Base-by-base conservation (phyloP, 73 alveolate species). In the Paramecium caudatum region DNA sequence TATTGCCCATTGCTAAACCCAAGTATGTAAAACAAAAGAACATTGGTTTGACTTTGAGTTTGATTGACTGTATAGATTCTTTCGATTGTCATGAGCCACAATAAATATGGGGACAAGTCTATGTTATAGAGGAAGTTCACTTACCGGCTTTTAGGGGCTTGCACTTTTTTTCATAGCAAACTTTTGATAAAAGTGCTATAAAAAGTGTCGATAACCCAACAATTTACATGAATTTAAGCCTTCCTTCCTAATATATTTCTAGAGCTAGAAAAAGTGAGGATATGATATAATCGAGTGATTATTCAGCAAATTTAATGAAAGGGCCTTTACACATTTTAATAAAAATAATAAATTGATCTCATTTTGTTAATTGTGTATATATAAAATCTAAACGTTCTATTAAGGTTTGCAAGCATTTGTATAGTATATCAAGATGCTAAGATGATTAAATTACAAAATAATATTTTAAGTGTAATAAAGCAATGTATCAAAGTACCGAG, bases 1-100 rank as follows among this genome's bases (percentile, higher is more conserved):
- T 55, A 55, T 55, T 23, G 5, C 32, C 80, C 80, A 55, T 55
- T 55, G 7, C 80, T 23, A 55, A 19, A 55, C 23, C 46, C 80
- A 5, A 55, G 19, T 27, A 4, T 55, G 16, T 23, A 55, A 7
- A 55, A 55, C 2, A 5, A 55, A 55, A n/a, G n/a, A 23, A 4
- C 9, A 25, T 25, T 23, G 46, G 23, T 23, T 55, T 6, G 32
- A 27, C 80, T 55, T 23, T 55, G 7, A 17, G 32, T 21, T 2
- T 55, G 23, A 27, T 55, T 55, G 7, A 55, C 32, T 27, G 32
- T 27, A 27, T 27, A 4, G 4, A 55, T 55, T 25, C 45, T 55
- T 9, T 9, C 46, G 1, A 55, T 10, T 0, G 80, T 17, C 0
- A 55, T 36, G 3, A 21, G 12, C 80, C 80, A 55, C 23, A 55